Conservation (phyloP, 129 eudicot genomes). For the Artemisia tridentata region DNA sequence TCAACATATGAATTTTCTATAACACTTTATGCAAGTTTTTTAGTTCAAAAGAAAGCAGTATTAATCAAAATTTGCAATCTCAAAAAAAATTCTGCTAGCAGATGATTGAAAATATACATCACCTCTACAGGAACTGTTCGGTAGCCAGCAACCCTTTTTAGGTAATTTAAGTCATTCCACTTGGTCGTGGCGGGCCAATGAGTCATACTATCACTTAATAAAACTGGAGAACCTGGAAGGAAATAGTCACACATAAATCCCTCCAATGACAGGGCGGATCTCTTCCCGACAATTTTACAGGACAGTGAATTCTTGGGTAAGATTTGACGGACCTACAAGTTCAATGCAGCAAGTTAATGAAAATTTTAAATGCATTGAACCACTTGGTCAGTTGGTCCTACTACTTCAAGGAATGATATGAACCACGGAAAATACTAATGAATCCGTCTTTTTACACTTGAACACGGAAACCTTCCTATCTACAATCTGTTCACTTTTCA, state of each 20-base stretch:
- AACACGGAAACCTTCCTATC: constrained; percentile 41
- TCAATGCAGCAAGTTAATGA: constrained; percentile 22
- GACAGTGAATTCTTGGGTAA: constrained; percentile 77
- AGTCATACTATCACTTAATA: constrained; percentile 76
- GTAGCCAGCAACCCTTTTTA: constrained; percentile 75
- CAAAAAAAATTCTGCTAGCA: background rate
- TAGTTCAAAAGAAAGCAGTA: background rate
- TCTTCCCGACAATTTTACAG: constrained; percentile 54
- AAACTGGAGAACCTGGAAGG: constrained; percentile 74
- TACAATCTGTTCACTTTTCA: constrained; percentile 42
- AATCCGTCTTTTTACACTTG: constrained; percentile 42
- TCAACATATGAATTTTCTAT: constrained; percentile 6
- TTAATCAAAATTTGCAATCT: background rate
- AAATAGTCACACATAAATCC: constrained; percentile 83
- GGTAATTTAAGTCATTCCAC: constrained; percentile 86
- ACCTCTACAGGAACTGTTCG: constrained; percentile 99
- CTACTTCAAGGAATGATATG: constrained; percentile 35
- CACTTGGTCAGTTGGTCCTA: constrained; percentile 15
- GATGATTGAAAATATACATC: constrained; percentile 31
- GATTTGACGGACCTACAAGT: constrained; percentile 47
- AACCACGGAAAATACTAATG: constrained; percentile 33
- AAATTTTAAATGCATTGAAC: constrained; percentile 10
- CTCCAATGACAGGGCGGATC: constrained; percentile 73
- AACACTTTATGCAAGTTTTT: constrained; percentile 4
- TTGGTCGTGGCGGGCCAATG: constrained; percentile 93